Evolutionary conservation across 306 rosid species (phyloP).

Genomic region (Potentilla sterilis): DNA sequence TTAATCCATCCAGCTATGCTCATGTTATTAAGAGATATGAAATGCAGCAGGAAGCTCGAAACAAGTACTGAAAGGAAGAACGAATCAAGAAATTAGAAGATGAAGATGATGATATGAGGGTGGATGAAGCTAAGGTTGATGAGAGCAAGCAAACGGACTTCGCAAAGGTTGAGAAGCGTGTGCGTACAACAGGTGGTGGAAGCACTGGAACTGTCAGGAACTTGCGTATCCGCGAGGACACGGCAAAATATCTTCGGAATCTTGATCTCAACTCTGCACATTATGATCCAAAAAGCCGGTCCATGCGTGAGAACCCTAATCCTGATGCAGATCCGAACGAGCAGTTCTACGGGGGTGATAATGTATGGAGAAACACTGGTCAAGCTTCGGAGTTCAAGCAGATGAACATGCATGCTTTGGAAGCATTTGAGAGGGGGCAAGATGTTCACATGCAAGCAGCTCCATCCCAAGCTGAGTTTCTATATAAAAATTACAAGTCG

Average conservation of each 20-base stretch:
- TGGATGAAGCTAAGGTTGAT: conserved; percentile 31
- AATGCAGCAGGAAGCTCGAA: not conserved
- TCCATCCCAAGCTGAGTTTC: conserved; percentile 25
- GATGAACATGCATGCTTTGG: conserved; percentile 54
- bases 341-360: not conserved
- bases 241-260: not conserved
- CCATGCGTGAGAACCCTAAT: conserved; percentile 3
- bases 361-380: conserved; percentile 37
- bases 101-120: not conserved
- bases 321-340: not conserved
- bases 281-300: not conserved
- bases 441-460: conserved; percentile 73
- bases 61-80: not conserved
- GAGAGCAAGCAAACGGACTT: conserved; percentile 62
- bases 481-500: conserved; percentile 47
- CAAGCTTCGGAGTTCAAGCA: conserved; percentile 64
- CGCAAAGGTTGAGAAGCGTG: conserved; percentile 61
- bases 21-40: not conserved
- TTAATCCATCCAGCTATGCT: not conserved
- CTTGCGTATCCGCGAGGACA: conserved; percentile 8
- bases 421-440: conserved; percentile 66
- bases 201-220: conserved; percentile 71
- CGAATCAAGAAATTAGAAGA: not conserved
- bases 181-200: conserved; percentile 41
- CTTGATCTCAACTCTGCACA: not conserved